A percentile compares a stretch with the other conserved stretches of the same genome.
phyloP scores from a whole-genome alignment of 2,329 filamentous ascomycete genomes.

The Talaromyces pinophilus region DNA sequence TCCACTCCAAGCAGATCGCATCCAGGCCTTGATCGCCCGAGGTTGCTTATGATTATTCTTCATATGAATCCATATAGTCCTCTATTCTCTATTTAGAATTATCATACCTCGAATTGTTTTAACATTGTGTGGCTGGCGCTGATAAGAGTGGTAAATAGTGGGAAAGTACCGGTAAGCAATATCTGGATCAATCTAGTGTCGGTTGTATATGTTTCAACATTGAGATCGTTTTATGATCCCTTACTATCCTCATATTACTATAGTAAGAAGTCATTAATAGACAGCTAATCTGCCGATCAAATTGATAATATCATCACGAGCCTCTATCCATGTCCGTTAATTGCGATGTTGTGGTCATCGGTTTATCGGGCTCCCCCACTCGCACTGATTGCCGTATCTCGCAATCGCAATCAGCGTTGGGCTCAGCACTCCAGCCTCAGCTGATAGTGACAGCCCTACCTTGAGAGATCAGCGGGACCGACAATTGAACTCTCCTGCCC shows the following conservation, averaged over 20 bases:
- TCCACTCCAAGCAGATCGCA: slow-evolving; percentile 10
- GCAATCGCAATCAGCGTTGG: background rate
- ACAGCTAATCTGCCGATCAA: background rate
- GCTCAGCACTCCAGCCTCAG: slow-evolving; percentile 7
- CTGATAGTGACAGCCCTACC: slow-evolving; percentile 2
- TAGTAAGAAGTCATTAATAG: background rate
- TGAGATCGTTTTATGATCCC: background rate
- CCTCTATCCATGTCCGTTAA: background rate
- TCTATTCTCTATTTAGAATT: background rate
- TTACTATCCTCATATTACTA: background rate
- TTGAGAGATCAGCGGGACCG: slow-evolving; percentile 1
- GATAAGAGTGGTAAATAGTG: background rate
- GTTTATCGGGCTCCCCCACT: background rate
- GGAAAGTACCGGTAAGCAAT: background rate
- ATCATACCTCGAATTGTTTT: background rate
- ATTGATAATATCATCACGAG: background rate
- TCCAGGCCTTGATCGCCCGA: slow-evolving; percentile 1
- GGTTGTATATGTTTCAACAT: background rate
- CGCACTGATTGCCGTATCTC: background rate
- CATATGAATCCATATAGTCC: background rate
- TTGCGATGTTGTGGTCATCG: background rate
- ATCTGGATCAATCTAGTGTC: background rate
- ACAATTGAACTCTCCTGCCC: background rate
- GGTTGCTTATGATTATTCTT: background rate
- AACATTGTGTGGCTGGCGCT: background rate